Conservation (phyloP, 371 early-diverging fungal species). For the Parasitella parasitica region DNA sequence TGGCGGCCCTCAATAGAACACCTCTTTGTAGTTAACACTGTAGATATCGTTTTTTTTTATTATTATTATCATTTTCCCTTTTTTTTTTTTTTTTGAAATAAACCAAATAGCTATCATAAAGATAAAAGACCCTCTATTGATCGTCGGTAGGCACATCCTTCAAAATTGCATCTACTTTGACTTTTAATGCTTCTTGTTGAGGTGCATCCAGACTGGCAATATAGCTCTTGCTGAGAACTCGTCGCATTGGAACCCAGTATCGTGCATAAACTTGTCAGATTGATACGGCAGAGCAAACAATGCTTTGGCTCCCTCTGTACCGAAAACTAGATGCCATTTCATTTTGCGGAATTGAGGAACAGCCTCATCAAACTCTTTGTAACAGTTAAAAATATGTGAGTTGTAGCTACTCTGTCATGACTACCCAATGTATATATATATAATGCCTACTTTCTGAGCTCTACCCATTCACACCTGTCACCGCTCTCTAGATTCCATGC, state of each 20-base stretch:
- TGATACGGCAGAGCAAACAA: conserved; percentile 30
- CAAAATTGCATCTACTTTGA: neutral
- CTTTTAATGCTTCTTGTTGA: conserved; percentile 18
- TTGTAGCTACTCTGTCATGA: no score
- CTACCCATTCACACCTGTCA: conserved; percentile 32
- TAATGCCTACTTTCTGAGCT: conserved; percentile 12
- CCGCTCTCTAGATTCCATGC: conserved; percentile 48
- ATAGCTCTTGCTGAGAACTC: conserved; percentile 45
- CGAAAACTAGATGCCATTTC: conserved; percentile 28
- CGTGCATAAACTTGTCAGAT: conserved; percentile 11
- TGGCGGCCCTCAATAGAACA: conserved; percentile 31
- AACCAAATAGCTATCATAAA: conserved; percentile 28
- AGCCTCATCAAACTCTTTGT: conserved; percentile 23
- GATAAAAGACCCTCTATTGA: conserved; percentile 16
- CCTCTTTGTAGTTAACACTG: neutral
- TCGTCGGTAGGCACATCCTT: conserved; percentile 20
- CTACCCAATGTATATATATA: no score
- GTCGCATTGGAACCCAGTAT: conserved; percentile 12
- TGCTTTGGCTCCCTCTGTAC: conserved; percentile 18
- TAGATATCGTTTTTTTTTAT: neutral
- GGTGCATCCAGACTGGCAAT: conserved; percentile 29
- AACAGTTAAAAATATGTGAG: no score
- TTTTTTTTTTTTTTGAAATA: conserved; percentile 27
- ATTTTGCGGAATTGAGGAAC: conserved; percentile 37
- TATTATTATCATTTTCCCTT: neutral